These are phyloP conservation scores for Paecilomyces variotii DNA, from an alignment of 2,329 filamentous ascomycete species.

Conservation along the genomic window DNA sequence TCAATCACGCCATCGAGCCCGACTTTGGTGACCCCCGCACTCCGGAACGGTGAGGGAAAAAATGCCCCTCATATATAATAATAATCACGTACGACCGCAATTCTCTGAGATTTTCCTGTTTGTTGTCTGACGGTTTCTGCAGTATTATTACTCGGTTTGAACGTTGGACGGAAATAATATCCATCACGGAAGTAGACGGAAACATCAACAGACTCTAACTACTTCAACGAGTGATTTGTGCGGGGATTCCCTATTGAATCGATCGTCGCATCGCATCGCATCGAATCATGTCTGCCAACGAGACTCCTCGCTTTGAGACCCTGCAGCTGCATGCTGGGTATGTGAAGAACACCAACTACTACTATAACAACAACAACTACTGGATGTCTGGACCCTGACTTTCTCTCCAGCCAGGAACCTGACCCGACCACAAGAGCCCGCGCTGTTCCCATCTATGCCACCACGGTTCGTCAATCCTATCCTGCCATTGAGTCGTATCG, in stretches of 20 bases:
- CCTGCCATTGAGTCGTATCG: background rate
- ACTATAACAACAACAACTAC: too few species aligned
- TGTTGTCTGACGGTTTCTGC: background rate
- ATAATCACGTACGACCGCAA: too few species aligned
- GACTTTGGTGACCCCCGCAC: background rate
- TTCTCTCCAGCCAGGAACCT: constrained; percentile 57
- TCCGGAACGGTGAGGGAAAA: background rate
- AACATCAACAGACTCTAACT: background rate
- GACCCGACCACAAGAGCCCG: constrained; percentile 78
- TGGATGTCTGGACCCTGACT: constrained; percentile 4
- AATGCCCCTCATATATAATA: background rate
- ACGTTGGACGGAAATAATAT: background rate
- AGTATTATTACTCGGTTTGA: background rate
- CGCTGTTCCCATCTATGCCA: constrained; percentile 92
- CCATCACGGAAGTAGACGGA: background rate
- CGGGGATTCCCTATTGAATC: background rate
- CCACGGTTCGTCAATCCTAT: constrained; percentile 48
- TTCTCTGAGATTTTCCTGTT: background rate
- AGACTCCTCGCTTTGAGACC: constrained; percentile 62
- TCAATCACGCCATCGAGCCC: background rate
- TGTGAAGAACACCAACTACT: background rate
- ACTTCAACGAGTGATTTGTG: background rate
- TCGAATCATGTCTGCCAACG: constrained; percentile 25
- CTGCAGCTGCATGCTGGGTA: constrained; percentile 81
- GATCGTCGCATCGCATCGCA: constrained; percentile 1